Conservation (phyloP, 345 rosid genomes). For the Acer negundo region DNA sequence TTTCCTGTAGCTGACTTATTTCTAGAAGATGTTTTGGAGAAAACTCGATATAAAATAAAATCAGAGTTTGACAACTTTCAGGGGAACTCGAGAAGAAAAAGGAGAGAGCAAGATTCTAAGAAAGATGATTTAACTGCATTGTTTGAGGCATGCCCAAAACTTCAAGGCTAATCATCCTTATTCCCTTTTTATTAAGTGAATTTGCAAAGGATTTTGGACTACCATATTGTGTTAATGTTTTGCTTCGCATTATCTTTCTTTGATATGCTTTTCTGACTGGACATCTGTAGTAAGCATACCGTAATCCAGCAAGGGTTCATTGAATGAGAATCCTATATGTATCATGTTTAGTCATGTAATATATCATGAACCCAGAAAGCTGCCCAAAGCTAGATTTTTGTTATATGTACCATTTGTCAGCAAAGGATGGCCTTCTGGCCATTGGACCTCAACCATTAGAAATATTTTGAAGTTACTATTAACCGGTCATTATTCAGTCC, state of each 20-base stretch:
- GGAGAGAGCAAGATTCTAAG: slow-evolving; percentile 71
- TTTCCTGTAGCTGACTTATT: slow-evolving; percentile 84
- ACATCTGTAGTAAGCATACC: neutral
- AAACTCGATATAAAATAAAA: slow-evolving; percentile 63
- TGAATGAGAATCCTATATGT: neutral
- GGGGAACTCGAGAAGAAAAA: slow-evolving; percentile 72
- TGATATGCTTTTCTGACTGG: neutral
- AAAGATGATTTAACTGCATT: slow-evolving; percentile 67
- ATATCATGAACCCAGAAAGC: neutral
- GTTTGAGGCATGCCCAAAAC: slow-evolving; percentile 65
- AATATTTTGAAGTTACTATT: neutral
- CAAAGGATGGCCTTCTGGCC: neutral
- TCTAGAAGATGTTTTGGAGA: slow-evolving; percentile 88
- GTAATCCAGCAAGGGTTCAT: neutral
- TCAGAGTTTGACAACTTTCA: slow-evolving; percentile 63
- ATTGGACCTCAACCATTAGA: neutral
- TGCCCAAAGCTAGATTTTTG: neutral
- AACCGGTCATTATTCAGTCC: neutral
- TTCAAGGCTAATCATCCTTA: neutral
- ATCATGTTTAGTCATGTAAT: neutral
- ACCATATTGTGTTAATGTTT: neutral
- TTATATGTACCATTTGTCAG: neutral
- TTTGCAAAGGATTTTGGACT: slow-evolving; percentile 1
- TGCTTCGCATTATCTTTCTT: neutral
- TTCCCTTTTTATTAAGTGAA: neutral